phyloP scores from a whole-genome alignment of 129 eudicot genomes.

The Scalesia atractyloides region DNA sequence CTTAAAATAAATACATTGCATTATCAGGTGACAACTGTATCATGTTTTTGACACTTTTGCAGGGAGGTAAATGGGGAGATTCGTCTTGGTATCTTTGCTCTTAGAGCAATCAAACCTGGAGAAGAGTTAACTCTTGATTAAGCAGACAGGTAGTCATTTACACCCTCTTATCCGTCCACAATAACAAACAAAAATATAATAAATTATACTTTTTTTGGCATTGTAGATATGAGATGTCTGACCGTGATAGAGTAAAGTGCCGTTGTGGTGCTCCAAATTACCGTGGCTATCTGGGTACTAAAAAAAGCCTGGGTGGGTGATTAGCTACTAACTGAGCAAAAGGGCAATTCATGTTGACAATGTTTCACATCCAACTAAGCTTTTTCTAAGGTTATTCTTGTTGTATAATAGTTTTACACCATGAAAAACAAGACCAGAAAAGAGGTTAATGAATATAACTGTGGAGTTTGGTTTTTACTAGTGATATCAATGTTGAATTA shows the following conservation, averaged over 20 bases:
- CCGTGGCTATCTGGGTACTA: constrained; percentile 67
- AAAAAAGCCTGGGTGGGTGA: not conserved
- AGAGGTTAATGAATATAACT: too few species aligned
- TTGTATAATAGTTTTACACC: too few species aligned
- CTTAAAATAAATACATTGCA: not conserved
- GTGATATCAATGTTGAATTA: too few species aligned
- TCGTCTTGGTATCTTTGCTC: constrained; percentile 80
- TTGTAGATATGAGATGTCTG: constrained; percentile 70
- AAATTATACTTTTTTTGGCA: not conserved
- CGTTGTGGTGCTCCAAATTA: constrained; percentile 70
- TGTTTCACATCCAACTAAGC: too few species aligned
- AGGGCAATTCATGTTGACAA: too few species aligned
- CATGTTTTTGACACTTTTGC: not conserved
- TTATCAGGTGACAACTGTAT: too few species aligned
- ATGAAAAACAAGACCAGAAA: too few species aligned
- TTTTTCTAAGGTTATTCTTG: too few species aligned
- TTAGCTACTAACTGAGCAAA: too few species aligned
- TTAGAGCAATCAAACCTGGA: constrained; percentile 58
- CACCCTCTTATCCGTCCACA: not conserved
- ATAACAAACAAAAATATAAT: not conserved
- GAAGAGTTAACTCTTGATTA: constrained; percentile 75
- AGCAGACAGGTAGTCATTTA: constrained; percentile 34
- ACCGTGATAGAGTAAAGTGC: constrained; percentile 57
- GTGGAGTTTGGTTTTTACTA: too few species aligned
- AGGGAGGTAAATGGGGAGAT: constrained; percentile 80